Conservation (phyloP, 1,139 yeast genomes). For the Pichia kudriavzevii region DNA sequence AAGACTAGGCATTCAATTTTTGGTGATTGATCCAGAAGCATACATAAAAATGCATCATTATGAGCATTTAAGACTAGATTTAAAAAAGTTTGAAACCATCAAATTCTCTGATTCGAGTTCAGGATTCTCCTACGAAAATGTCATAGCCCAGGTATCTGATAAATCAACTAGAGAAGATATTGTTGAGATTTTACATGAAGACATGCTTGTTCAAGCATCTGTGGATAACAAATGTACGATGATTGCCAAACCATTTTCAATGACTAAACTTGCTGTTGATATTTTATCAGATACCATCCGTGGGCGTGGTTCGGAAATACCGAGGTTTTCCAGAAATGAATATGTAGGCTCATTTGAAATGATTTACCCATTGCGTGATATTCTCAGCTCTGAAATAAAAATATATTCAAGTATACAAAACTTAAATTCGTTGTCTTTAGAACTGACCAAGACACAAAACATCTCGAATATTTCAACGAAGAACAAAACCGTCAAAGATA, state of each 20-base stretch:
- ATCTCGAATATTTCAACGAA: slow-evolving; percentile 32
- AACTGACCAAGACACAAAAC: neutral
- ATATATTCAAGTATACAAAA: slow-evolving; percentile 27
- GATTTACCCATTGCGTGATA: slow-evolving; percentile 69
- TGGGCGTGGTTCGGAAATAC: slow-evolving; percentile 75
- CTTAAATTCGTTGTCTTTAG: slow-evolving; percentile 15
- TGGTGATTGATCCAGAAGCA: slow-evolving; percentile 34
- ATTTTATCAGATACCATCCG: slow-evolving; percentile 76
- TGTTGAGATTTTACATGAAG: slow-evolving; percentile 39
- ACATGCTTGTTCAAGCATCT: slow-evolving; percentile 45
- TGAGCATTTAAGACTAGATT: slow-evolving; percentile 6
- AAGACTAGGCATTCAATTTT: slow-evolving; percentile 28
- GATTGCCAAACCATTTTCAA: slow-evolving; percentile 66
- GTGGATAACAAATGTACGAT: slow-evolving; percentile 40
- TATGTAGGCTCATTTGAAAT: slow-evolving; percentile 32
- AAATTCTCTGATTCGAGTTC: slow-evolving; percentile 14
- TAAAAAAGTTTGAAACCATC: slow-evolving; percentile 20
- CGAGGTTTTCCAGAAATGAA: slow-evolving; percentile 28
- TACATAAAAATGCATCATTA: slow-evolving; percentile 16
- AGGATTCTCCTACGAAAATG: slow-evolving; percentile 18
- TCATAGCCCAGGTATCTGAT: slow-evolving; percentile 35
- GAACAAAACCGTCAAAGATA: slow-evolving; percentile 72
- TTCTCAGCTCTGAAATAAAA: slow-evolving; percentile 56
- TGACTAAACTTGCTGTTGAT: slow-evolving; percentile 78
- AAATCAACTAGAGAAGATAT: slow-evolving; percentile 62